Conservation (phyloP, 2,329 filamentous ascomycete species). For the Aspergillus intermedius region DNA sequence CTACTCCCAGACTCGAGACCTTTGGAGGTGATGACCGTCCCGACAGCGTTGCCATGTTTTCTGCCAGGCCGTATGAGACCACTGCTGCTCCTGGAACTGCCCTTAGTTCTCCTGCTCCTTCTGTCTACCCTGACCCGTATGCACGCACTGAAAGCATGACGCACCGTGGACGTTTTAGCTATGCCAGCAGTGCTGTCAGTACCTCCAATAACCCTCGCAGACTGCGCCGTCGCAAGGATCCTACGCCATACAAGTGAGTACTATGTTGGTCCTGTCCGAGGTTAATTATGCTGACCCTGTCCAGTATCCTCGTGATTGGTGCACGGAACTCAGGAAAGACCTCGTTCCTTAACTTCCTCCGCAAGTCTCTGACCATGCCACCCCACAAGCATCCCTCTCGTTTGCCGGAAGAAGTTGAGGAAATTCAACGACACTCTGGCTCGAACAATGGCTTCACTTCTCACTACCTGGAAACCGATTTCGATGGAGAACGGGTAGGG, state of each 20-base stretch:
- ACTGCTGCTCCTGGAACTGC: conserved; percentile 16
- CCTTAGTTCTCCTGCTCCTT: conserved; percentile 17
- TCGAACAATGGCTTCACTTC: conserved; percentile 65
- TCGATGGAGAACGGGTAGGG: conserved; percentile 84
- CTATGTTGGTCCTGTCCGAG: not conserved
- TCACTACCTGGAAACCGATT: conserved; percentile 88
- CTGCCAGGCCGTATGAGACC: conserved; percentile 32
- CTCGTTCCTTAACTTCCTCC: conserved; percentile 92
- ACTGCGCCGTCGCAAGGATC: conserved; percentile 90
- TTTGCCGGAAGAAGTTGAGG: conserved; percentile 52
- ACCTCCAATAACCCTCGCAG: conserved; percentile 88
- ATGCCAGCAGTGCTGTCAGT: conserved; percentile 85
- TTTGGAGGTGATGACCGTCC: conserved; percentile 59
- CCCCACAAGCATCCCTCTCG: conserved; percentile 62
- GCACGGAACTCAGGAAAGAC: conserved; percentile 86
- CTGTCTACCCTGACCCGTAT: conserved; percentile 64
- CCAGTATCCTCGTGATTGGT: conserved; percentile 82
- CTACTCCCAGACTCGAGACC: conserved; percentile 45
- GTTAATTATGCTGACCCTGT: conserved; percentile 2
- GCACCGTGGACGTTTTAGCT: conserved; percentile 91
- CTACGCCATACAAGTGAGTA: conserved; percentile 95
- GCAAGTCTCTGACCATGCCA: conserved; percentile 76
- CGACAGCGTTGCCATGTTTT: conserved; percentile 53
- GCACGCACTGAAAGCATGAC: conserved; percentile 90
- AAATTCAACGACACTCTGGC: conserved; percentile 50